Percentiles rank a stretch among this genome's conserved stretches.
Evolutionary conservation across 139 green algal genomes (phyloP).

Genomic region (Chlorella sorokiniana): DNA sequence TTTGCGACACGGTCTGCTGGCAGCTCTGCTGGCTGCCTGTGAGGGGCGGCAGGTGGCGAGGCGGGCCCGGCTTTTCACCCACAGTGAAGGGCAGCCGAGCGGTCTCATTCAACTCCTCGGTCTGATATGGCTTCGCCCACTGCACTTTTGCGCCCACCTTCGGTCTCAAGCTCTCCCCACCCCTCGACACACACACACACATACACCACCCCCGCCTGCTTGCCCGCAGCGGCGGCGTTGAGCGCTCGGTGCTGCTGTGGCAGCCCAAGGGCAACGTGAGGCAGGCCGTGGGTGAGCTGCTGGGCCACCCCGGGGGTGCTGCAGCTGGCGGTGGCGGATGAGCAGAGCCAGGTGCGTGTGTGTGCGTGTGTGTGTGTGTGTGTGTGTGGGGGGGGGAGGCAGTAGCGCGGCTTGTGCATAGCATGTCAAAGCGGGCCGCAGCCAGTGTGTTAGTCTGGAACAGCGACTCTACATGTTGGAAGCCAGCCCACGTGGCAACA

Average conservation of each 20-base stretch:
- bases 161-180: background rate
- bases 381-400: background rate
- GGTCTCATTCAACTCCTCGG: too few relatives aligned
- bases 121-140: too few relatives aligned
- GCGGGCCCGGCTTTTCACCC: too few relatives aligned
- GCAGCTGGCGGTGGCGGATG: constrained; percentile 68
- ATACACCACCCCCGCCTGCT: background rate
- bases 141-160: too few relatives aligned
- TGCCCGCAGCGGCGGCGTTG: constrained; percentile 60
- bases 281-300: constrained; percentile 44
- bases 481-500: background rate
- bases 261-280: constrained; percentile 48
- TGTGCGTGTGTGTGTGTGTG: background rate
- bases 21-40: too few relatives aligned
- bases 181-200: background rate
- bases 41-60: too few relatives aligned
- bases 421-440: too few relatives aligned
- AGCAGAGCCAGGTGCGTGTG: constrained; percentile 43
- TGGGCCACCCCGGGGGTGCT: constrained; percentile 74
- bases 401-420: background rate
- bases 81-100: too few relatives aligned
- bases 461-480: background rate
- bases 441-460: too few relatives aligned
- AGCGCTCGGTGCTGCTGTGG: constrained; percentile 84
- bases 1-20: too few relatives aligned